Evolutionary conservation across 1,284 basidiomycete species (phyloP).

Genomic region (Dichomitus squalens): DNA sequence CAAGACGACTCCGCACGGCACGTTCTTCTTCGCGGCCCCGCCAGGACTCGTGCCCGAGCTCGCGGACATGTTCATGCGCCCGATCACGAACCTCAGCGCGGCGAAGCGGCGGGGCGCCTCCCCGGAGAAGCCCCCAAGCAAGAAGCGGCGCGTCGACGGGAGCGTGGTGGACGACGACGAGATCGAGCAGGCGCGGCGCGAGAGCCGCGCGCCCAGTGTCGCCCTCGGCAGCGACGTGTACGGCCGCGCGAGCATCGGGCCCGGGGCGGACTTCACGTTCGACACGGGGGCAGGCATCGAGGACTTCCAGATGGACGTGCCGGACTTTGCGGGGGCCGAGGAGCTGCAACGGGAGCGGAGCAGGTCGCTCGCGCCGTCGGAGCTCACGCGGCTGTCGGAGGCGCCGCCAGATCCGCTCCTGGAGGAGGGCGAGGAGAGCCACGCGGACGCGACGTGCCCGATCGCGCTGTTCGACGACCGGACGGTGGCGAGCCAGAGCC

Average conservation of each 20-base stretch:
- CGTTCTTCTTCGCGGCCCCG: conserved; percentile 81
- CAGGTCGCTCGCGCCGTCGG: conserved; percentile 47
- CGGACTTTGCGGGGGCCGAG: conserved; percentile 36
- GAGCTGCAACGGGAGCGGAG: conserved; percentile 41
- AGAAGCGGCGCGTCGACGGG: conserved; percentile 59
- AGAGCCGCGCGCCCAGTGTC: conserved; percentile 61
- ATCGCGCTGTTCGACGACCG: conserved; percentile 84
- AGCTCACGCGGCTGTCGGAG: conserved; percentile 68
- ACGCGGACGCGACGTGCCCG: conserved; percentile 73
- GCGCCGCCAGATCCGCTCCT: conserved; percentile 54
- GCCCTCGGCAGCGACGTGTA: conserved; percentile 55
- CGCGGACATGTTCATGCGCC: conserved; percentile 81
- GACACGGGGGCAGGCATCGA: conserved; percentile 54
- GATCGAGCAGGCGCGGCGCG: conserved; percentile 71
- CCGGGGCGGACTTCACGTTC: conserved; percentile 42
- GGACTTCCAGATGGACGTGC: conserved; percentile 68
- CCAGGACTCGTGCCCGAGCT: conserved; percentile 83
- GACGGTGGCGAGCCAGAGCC: conserved; percentile 28
- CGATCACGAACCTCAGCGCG: conserved; percentile 48
- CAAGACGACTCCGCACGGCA: conserved; percentile 67
- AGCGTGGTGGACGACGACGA: conserved; percentile 37
- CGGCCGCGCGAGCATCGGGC: conserved; percentile 40
- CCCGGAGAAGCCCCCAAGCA: conserved; percentile 58
- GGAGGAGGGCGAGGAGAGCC: conserved; percentile 63
- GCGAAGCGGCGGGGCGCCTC: conserved; percentile 56